Conservation (phyloP, 495 filamentous ascomycete genomes). For the Aspergillus egyptiacus region DNA sequence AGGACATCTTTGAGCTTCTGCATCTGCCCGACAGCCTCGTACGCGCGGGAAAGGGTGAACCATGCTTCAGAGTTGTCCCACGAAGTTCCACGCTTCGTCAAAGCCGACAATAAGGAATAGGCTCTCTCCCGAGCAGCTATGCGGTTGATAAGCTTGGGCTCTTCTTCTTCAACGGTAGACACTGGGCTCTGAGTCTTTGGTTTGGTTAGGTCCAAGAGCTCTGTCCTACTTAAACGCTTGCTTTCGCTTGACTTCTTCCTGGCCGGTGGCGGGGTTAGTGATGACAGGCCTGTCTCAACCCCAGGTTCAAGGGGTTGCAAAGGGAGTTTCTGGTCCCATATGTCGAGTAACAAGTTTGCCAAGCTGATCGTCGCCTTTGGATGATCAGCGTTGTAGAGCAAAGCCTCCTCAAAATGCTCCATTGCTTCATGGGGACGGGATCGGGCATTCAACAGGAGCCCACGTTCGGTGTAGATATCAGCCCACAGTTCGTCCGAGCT, state of each 20-base stretch:
- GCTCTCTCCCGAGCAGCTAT: constrained; percentile 84
- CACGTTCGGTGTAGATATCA: constrained; percentile 75
- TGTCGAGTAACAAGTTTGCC: constrained; percentile 77
- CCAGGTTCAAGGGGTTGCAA: constrained; percentile 34
- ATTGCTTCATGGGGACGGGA: constrained; percentile 60
- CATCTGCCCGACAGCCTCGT: constrained; percentile 75
- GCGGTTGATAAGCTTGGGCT: constrained; percentile 62
- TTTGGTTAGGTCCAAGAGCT: constrained; percentile 8
- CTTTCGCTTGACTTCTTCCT: constrained; percentile 8
- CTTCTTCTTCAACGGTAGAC: constrained; percentile 24
- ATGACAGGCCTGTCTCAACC: constrained; percentile 27
- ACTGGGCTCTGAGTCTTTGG: constrained; percentile 8
- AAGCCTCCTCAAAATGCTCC: constrained; percentile 69
- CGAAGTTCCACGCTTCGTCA: constrained; percentile 79
- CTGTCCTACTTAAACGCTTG: not conserved
- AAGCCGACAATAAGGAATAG: constrained; percentile 66
- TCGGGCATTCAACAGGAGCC: constrained; percentile 57
- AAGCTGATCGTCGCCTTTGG: constrained; percentile 74
- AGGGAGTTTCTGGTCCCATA: constrained; percentile 61
- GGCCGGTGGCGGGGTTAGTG: constrained; percentile 21
- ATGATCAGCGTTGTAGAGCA: constrained; percentile 69
- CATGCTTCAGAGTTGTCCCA: constrained; percentile 96
- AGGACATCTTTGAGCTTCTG: constrained; percentile 75
- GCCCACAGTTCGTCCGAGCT: constrained; percentile 73
- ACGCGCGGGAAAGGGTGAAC: constrained; percentile 77